A percentile compares a stretch with the other conserved stretches of the same genome.
Evolutionary conservation across 2,329 filamentous ascomycete genomes (phyloP).

Genomic region (Colletotrichum chlorophyti): DNA sequence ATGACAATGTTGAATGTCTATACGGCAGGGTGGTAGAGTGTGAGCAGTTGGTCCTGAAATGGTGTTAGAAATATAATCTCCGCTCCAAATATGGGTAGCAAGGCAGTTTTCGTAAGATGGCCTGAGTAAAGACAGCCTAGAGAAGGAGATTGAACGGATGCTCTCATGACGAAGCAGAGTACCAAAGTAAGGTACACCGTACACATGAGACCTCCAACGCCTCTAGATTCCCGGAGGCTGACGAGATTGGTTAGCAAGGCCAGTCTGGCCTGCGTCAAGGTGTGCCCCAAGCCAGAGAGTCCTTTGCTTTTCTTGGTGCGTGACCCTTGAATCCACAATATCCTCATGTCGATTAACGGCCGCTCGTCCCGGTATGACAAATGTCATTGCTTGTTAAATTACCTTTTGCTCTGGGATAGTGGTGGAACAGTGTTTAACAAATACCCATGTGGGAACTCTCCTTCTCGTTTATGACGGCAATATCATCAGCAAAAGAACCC

Average conservation of each 20-base stretch:
- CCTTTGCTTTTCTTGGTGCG: constrained; percentile 22
- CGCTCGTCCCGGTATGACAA: constrained; percentile 5
- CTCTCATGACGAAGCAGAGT: too few relatives aligned
- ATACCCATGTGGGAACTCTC: constrained; percentile 13
- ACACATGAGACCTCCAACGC: constrained; percentile 28
- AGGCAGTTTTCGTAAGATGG: too few relatives aligned
- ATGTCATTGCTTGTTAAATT: constrained; percentile 3
- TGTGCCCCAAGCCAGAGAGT: constrained; percentile 26
- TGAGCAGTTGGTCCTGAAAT: too few relatives aligned
- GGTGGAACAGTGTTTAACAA: constrained; percentile 6
- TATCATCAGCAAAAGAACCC: constrained; percentile 1
- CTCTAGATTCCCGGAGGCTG: constrained; percentile 14
- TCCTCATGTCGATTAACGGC: constrained; percentile 4
- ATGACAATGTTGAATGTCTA: too few relatives aligned
- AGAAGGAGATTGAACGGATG: too few relatives aligned
- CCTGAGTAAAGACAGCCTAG: too few relatives aligned
- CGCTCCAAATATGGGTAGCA: too few relatives aligned
- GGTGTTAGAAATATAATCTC: too few relatives aligned
- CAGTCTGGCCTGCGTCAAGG: constrained; percentile 24
- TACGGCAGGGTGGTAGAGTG: neutral
- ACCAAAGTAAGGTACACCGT: constrained; percentile 3
- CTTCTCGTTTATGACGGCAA: neutral
- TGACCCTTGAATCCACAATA: constrained; percentile 3
- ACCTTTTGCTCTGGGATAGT: too few relatives aligned
- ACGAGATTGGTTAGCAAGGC: constrained; percentile 25